Percentiles rank a stretch among this genome's conserved stretches.
phyloP scores from a whole-genome alignment of 208 protist species.

The Crithidia brevicula region DNA sequence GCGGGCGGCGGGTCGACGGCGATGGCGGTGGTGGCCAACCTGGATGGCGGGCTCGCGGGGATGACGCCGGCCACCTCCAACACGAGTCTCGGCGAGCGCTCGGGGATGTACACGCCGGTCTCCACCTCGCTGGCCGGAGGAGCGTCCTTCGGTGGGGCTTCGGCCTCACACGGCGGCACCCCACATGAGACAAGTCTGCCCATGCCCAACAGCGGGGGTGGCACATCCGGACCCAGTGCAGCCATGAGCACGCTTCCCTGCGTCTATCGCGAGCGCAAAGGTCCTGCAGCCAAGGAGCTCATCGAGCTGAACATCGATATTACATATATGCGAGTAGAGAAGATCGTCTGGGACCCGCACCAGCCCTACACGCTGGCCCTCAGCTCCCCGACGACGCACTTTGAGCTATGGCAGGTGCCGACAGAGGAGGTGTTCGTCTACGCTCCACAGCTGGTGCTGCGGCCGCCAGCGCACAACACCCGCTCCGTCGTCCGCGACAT shows the following conservation, averaged over 20 bases:
- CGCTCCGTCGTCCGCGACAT: constrained; percentile 65
- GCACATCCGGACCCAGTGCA: neutral
- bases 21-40: constrained; percentile 46
- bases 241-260: constrained; percentile 14
- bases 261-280: constrained; percentile 26
- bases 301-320: constrained; percentile 81
- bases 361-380: constrained; percentile 87
- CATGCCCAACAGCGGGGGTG: constrained; percentile 17
- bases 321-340: constrained; percentile 61
- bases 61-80: constrained; percentile 27
- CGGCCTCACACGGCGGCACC: constrained; percentile 23
- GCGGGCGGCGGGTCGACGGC: constrained; percentile 53
- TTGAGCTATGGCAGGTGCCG: constrained; percentile 85
- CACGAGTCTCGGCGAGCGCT: constrained; percentile 27
- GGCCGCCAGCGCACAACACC: constrained; percentile 66
- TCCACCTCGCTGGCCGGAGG: constrained; percentile 19
- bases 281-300: constrained; percentile 48
- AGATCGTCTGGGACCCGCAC: constrained; percentile 88
- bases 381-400: constrained; percentile 65
- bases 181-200: constrained; percentile 18
- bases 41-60: constrained; percentile 23
- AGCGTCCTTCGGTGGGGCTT: constrained; percentile 5
- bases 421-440: constrained; percentile 46
- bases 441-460: constrained; percentile 66
- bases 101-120: constrained; percentile 25